Evolutionary conservation across 495 filamentous ascomycete species (phyloP).

Genomic region (Annulohypoxylon maeteangense): DNA sequence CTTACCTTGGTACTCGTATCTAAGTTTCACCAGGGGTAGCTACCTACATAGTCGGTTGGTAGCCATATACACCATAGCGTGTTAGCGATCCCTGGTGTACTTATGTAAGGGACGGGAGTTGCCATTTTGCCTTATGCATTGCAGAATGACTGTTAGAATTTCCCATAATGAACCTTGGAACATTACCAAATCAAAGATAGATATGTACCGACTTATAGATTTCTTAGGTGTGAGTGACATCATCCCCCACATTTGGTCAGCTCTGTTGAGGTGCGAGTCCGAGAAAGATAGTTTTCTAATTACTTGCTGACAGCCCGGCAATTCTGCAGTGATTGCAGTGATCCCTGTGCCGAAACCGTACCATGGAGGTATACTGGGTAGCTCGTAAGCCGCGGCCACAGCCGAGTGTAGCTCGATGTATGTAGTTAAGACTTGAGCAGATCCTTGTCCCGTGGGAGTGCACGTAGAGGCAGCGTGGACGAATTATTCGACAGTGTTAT

Average conservation of each 20-base stretch:
- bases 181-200: background rate
- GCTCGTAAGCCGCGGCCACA: conserved; percentile 28
- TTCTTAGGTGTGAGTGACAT: conserved; percentile 16
- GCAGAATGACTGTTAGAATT: background rate
- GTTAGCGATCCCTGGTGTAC: background rate
- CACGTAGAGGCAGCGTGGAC: conserved; percentile 19
- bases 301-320: conserved; percentile 6
- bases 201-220: conserved; percentile 8
- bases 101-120: background rate
- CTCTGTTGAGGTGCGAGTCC: conserved; percentile 2
- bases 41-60: background rate
- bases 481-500: conserved; percentile 23
- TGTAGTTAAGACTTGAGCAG: conserved; percentile 12
- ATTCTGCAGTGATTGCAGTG: conserved; percentile 28
- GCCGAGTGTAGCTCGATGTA: conserved; percentile 23
- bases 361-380: conserved; percentile 13
- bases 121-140: background rate
- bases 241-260: conserved; percentile 16
- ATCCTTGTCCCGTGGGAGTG: conserved; percentile 33
- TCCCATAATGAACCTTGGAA: conserved; percentile 7
- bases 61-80: background rate
- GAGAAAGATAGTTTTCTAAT: background rate
- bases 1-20: too few species aligned
- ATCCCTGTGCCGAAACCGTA: conserved; percentile 18
- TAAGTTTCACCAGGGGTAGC: too few species aligned